Conservation (phyloP, 192 early-diverging fungal species). For the Podila verticillata region DNA sequence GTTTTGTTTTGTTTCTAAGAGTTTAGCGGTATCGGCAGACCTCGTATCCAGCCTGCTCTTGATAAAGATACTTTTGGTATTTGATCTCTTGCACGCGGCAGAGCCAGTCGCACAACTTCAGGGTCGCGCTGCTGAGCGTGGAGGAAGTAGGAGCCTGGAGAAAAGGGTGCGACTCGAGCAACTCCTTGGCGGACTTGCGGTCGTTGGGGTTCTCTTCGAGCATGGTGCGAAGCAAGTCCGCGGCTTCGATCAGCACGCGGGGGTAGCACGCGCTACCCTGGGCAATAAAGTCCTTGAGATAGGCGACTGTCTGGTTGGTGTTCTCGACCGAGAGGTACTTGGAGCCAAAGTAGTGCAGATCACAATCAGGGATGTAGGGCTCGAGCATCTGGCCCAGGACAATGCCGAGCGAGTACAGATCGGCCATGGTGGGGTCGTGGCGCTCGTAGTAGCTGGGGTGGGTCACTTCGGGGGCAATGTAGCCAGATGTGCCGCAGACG, state of each 20-base stretch:
- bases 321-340: constrained; percentile 58
- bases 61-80: constrained; percentile 40
- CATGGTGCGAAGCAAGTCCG: constrained; percentile 35
- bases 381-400: constrained; percentile 85
- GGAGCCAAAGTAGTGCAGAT: constrained; percentile 76
- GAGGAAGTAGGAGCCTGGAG: neutral
- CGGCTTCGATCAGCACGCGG: constrained; percentile 26
- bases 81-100: constrained; percentile 51
- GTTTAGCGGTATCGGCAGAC: constrained; percentile 41
- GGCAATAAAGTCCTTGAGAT: constrained; percentile 43
- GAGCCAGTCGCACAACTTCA: constrained; percentile 48
- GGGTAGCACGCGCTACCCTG: constrained; percentile 40
- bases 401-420: constrained; percentile 77
- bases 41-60: constrained; percentile 39
- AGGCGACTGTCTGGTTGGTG: constrained; percentile 38
- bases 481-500: constrained; percentile 75
- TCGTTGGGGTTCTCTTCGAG: constrained; percentile 39
- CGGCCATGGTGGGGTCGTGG: constrained; percentile 59
- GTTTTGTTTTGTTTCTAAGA: neutral
- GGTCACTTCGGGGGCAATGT: constrained; percentile 75
- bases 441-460: constrained; percentile 25
- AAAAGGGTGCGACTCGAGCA: constrained; percentile 45
- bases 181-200: constrained; percentile 32
- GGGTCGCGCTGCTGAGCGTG: neutral
- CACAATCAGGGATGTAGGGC: constrained; percentile 70